Evolutionary conservation across 2,329 filamentous ascomycete genomes (phyloP), one percentile per base, ranked within the genome.

Genomic region (Colletotrichum liriopes): DNA sequence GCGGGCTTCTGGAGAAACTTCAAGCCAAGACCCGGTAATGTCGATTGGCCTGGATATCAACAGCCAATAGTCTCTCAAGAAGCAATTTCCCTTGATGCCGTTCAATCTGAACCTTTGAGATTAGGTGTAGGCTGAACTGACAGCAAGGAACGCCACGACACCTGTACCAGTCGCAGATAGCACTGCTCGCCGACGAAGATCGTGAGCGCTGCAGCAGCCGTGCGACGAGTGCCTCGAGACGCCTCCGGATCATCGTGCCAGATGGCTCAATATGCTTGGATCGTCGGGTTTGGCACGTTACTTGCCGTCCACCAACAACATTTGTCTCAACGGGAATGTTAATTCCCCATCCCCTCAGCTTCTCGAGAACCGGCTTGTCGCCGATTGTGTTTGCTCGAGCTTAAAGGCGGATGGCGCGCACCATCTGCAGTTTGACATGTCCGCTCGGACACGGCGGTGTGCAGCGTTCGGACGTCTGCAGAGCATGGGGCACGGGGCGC

Each of bases 401-500:
- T 32, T 35, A 29, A 61, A 41, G 32, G 55, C 60, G 52, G 29
- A 72, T 35, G 60, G 60, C 47, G 54, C 47, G 29, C 49, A 47
- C 43, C 51, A 51, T 20, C 26, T 71, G 55, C 47, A 59, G 61
- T 47, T 54, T 73, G 71, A 67, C 67, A 62, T 62, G 61, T 39
- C 58, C 71, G 71, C 71, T 71, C 71, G 51, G 67, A 66, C 56
- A 55, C 61, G 66, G 60, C 55, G 65, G 56, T 47, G 45, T 71
- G n/a, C 54, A 45, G 59, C 56, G 66, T 65, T 67, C 63, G 61
- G 55, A 52, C 43, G 62, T 54, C 61, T 20, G 49, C 32, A 26
- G 8, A 58, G 56, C 66, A 41, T 37, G 9, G n/a, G 35, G 55
- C 55, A 63, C 67, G 26, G 43, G 9, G 67, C 55, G 32, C 52